These are phyloP conservation scores for Xerocomus nothofagi DNA, from an alignment of 1,284 basidiomycete genomes.

Conservation along the genomic window DNA sequence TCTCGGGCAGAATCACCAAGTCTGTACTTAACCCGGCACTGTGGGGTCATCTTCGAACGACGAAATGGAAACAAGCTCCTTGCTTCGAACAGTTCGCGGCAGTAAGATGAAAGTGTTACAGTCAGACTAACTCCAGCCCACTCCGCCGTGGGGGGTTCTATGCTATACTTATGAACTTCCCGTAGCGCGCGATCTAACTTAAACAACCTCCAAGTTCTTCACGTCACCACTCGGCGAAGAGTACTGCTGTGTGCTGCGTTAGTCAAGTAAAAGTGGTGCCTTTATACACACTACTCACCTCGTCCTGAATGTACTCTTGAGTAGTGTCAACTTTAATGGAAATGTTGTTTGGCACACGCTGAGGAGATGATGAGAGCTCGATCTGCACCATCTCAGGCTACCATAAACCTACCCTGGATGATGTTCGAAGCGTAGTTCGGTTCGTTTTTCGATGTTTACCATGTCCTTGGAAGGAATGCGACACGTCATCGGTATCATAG, in stretches of 20 bases:
- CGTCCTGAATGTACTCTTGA: constrained; percentile 23
- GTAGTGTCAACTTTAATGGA: constrained; percentile 32
- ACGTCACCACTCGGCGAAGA: not conserved
- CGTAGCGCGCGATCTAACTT: not conserved
- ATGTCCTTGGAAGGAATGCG: constrained; percentile 2
- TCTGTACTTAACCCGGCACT: too few species aligned
- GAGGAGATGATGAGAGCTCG: constrained; percentile 1
- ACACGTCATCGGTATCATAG: constrained; percentile 4
- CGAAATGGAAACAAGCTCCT: too few species aligned
- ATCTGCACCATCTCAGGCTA: too few species aligned
- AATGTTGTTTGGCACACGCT: constrained; percentile 24
- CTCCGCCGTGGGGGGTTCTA: too few species aligned
- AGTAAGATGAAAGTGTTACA: too few species aligned
- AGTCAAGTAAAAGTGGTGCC: not conserved
- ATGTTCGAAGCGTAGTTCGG: not conserved
- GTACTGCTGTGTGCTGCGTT: not conserved
- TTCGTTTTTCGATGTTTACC: constrained; percentile 10
- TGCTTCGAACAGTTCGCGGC: too few species aligned
- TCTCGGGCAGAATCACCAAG: too few species aligned
- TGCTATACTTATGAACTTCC: too few species aligned
- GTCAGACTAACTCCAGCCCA: too few species aligned
- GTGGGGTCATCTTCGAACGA: too few species aligned
- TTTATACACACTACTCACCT: constrained; percentile 10
- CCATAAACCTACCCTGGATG: constrained; percentile 14
- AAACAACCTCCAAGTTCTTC: constrained; percentile 2